Evolutionary conservation across 345 rosid species (phyloP).

Genomic region (Acer saccharum): DNA sequence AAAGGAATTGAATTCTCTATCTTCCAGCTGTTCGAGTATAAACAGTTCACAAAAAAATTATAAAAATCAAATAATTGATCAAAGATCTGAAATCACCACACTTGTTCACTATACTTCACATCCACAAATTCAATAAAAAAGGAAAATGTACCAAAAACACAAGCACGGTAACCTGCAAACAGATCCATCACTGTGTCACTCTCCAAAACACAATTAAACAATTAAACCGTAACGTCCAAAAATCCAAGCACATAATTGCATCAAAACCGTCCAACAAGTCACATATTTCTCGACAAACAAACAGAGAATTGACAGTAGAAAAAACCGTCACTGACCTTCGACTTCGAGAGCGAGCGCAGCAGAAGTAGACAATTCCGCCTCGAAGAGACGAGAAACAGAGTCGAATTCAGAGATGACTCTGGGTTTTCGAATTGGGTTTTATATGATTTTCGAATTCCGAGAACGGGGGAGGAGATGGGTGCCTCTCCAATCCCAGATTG

Average conservation of each 20-base stretch:
- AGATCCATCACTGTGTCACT: conserved; percentile 28
- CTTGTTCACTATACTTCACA: no score
- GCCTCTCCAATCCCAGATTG: no score
- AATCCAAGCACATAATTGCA: not conserved
- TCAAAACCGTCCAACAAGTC: not conserved
- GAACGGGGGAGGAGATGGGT: no score
- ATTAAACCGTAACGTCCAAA: not conserved
- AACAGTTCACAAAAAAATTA: not conserved
- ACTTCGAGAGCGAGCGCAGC: not conserved
- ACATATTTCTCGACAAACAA: conserved; percentile 12
- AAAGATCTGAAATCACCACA: no score
- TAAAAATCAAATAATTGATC: not conserved
- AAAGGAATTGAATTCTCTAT: not conserved
- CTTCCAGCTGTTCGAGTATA: not conserved
- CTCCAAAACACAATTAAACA: conserved; percentile 2
- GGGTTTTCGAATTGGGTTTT: no score
- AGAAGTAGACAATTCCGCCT: not conserved
- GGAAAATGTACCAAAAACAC: no score
- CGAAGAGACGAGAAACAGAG: not conserved
- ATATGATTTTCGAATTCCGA: no score
- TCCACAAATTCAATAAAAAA: no score
- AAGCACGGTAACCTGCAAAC: not conserved
- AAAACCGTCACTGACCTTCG: not conserved
- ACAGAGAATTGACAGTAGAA: not conserved
- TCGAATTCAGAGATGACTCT: no score